These are phyloP conservation scores for Mucor racemosus DNA, from an alignment of 371 early-diverging fungal genomes.

Conservation along the genomic window DNA sequence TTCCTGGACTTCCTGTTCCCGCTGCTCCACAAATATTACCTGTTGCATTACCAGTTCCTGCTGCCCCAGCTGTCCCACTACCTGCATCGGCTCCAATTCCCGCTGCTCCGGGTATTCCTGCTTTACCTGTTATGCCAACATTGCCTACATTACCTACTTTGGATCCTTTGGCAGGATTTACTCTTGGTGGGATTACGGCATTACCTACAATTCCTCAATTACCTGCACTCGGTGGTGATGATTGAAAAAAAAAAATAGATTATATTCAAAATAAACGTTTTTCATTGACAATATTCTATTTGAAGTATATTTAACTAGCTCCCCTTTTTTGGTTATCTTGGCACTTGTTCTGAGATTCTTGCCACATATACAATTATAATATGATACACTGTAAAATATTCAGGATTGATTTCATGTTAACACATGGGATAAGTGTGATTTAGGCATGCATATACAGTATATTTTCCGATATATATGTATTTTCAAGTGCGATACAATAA, in stretches of 20 bases:
- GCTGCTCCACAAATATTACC: neutral
- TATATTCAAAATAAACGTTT: neutral
- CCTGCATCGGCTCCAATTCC: neutral
- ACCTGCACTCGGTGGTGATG: neutral
- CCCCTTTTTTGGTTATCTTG: neutral
- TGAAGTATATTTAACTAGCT: neutral
- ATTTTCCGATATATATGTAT: too few species aligned
- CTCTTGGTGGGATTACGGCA: neutral
- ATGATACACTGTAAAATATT: too few species aligned
- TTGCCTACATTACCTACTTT: neutral
- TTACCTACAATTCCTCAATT: slow-evolving; percentile 5
- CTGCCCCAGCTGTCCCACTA: neutral
- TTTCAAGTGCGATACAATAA: too few species aligned
- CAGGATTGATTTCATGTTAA: too few species aligned
- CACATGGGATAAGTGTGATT: too few species aligned
- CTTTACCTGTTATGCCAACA: neutral
- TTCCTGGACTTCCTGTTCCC: slow-evolving; percentile 3
- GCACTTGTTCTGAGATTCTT: neutral
- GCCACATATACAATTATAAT: neutral
- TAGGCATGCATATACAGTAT: too few species aligned
- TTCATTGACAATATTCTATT: neutral
- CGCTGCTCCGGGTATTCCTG: neutral
- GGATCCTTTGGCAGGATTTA: neutral
- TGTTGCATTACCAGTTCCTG: neutral
- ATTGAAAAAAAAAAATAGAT: neutral